A percentile compares a stretch with the other conserved stretches of the same genome.
These are phyloP conservation scores for Aurinia saxatilis DNA, from an alignment of 345 rosid genomes.

Conservation along the genomic window DNA sequence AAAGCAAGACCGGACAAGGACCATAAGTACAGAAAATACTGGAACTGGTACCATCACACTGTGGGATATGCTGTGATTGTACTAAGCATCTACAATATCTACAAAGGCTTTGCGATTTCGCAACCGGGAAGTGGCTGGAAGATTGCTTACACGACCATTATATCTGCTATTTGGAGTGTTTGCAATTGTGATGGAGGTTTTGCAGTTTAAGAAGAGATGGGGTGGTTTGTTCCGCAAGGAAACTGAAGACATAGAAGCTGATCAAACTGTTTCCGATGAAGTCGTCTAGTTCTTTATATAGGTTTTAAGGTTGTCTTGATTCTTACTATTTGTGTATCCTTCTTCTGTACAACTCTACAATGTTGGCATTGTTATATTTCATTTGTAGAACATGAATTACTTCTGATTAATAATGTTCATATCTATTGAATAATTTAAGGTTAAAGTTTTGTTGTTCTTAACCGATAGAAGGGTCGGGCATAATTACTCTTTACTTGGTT, in stretches of 20 bases:
- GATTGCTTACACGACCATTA: conserved; percentile 45
- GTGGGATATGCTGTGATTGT: conserved; percentile 49
- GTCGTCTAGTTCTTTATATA: neutral
- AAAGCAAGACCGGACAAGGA: conserved; percentile 66
- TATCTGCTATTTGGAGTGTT: conserved; percentile 15
- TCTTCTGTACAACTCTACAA: too few relatives aligned
- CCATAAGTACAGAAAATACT: conserved; percentile 55
- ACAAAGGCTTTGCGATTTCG: conserved; percentile 59
- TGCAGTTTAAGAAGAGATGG: conserved; percentile 11
- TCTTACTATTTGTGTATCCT: too few relatives aligned
- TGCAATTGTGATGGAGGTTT: neutral
- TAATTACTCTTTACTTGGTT: too few relatives aligned
- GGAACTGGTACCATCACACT: conserved; percentile 64
- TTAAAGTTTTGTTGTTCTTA: too few relatives aligned
- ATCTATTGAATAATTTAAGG: too few relatives aligned
- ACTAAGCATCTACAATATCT: conserved; percentile 50
- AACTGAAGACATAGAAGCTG: neutral
- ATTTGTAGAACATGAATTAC: too few relatives aligned
- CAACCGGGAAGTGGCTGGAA: conserved; percentile 56
- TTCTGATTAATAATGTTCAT: too few relatives aligned
- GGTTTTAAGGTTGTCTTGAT: neutral
- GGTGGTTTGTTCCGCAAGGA: neutral
- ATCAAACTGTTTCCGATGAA: neutral
- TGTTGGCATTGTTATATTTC: too few relatives aligned
- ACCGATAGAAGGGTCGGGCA: too few relatives aligned